phyloP scores from a whole-genome alignment of 192 early-diverging fungal genomes.

The Thoreauomyces humboldtii region DNA sequence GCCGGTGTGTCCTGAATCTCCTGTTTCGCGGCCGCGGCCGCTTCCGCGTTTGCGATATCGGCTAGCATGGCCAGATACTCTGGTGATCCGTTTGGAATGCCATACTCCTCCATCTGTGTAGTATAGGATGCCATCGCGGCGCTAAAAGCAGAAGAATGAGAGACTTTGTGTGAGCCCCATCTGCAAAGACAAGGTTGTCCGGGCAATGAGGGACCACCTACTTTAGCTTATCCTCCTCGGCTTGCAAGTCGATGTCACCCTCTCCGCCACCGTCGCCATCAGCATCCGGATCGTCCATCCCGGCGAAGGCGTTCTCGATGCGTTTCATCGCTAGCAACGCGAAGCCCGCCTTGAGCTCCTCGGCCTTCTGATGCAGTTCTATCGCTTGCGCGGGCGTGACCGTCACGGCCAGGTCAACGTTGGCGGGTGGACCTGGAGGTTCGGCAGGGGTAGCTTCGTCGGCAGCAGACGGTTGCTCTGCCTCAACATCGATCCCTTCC shows the following conservation, averaged over 20 bases:
- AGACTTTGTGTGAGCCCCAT: no score
- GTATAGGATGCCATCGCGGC: conserved; percentile 23
- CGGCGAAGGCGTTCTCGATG: conserved; percentile 20
- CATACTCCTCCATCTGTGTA: conserved; percentile 6
- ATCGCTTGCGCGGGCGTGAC: conserved; percentile 31
- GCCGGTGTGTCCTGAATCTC: not conserved
- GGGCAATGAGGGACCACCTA: no score
- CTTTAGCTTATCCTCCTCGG: conserved; percentile 26
- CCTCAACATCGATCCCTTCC: no score
- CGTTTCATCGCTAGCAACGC: conserved; percentile 31
- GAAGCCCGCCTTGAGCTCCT: conserved; percentile 30
- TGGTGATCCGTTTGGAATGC: conserved; percentile 7
- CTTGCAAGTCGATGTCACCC: conserved; percentile 1
- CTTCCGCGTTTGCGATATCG: not conserved
- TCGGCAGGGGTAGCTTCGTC: not conserved
- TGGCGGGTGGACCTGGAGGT: not conserved
- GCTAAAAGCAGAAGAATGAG: not conserved
- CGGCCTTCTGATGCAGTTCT: conserved; percentile 24
- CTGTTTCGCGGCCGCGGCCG: not conserved
- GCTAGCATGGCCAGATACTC: conserved; percentile 12
- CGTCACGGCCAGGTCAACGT: conserved; percentile 8
- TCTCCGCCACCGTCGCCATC: not conserved
- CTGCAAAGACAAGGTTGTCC: no score
- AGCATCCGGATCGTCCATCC: conserved; percentile 5
- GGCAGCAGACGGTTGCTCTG: not conserved